These are phyloP conservation scores for Cladosporium sp. DNA, from an alignment of 2,329 filamentous ascomycete species.

Conservation along the genomic window DNA sequence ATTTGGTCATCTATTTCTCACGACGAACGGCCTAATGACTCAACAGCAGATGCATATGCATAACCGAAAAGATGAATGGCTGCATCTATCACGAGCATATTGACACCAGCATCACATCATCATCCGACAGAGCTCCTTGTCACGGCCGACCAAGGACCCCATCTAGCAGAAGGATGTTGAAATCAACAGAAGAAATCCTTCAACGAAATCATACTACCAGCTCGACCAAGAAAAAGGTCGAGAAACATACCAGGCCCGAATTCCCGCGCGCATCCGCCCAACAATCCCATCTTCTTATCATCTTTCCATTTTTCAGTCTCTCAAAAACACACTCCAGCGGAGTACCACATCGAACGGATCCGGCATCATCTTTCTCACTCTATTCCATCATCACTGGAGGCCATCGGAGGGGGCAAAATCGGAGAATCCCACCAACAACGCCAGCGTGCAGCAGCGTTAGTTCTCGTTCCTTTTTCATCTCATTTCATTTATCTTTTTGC, in stretches of 20 bases:
- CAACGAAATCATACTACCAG: background rate
- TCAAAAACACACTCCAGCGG: background rate
- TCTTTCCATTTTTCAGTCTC: background rate
- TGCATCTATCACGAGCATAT: background rate
- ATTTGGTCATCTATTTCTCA: background rate
- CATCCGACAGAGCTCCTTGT: background rate
- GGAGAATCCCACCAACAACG: background rate
- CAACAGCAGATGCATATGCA: background rate
- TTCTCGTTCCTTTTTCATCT: background rate
- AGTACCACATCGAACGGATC: background rate
- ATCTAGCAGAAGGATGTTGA: background rate
- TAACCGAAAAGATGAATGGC: background rate
- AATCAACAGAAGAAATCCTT: background rate
- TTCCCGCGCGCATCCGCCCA: background rate
- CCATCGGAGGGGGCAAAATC: background rate
- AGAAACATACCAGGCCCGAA: background rate
- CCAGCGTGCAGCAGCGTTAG: background rate
- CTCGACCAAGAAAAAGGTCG: background rate
- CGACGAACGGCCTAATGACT: background rate
- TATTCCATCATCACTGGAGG: background rate
- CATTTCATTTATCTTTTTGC: background rate
- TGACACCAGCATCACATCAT: background rate
- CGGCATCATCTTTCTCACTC: background rate
- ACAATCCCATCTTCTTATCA: background rate
- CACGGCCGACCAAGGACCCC: background rate